Base-by-base conservation (phyloP, 306 rosid genomes). In the Dalbergia cochinchinensis region DNA sequence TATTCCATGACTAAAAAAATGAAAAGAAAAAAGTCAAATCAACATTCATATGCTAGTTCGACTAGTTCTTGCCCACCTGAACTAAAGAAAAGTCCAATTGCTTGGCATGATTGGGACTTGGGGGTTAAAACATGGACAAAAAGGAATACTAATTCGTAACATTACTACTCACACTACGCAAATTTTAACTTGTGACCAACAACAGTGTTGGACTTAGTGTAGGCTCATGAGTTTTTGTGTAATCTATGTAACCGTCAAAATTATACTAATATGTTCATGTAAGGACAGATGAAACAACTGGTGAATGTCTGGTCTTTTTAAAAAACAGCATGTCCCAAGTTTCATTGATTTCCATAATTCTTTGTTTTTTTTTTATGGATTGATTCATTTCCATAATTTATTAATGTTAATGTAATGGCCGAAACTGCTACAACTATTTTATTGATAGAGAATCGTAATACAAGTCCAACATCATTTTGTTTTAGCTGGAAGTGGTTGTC, bases 401-500 rank as follows among this genome's bases (percentile, higher is more conserved):
- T 54, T 54, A 2, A 11, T 10, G n/a, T 47, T 47, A 47, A 47
- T 11, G 15, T 47, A 12, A 47, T 47, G 53, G 15, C 48, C 48
- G 48, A 42, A 42, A 9, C 11, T 1, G 48, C 53, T 47, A 47
- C 53, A 47, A 11, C 53, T 47, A 47, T 47, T 47, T 47, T 47
- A 47, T 10, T 3, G 53, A 12, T 47, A 47, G 15, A 47, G 1
- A 53, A 54, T 54, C 20, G 20, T 6, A 54, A 54, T n/a, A 54
- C 26, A 54, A 54, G 60, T 54, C 22, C 22, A 54, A 18, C 20
- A 12, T 5, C 26, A 6, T 54, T 54, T 54, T 54, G 26, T 16
- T 54, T 54, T 54, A 54, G 60, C 60, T 54, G 60, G 60, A 54
- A 54, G 60, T 16, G 60, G 60, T 16, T n/a, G 26, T 54, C 22